Evolutionary conservation across 345 rosid genomes (phyloP).

Genomic region (Aegle marmelos): DNA sequence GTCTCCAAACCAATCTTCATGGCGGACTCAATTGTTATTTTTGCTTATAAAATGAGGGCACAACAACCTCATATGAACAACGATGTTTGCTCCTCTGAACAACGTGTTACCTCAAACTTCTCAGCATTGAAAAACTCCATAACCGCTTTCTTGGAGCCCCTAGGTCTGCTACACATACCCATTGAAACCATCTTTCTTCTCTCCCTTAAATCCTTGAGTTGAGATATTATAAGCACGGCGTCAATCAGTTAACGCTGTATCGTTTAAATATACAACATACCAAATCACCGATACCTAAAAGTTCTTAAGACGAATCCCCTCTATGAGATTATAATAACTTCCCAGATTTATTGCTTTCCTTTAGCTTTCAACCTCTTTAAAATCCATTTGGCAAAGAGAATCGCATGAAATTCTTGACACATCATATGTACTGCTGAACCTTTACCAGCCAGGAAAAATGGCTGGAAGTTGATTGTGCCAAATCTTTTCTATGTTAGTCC

Average conservation of each 20-base stretch:
- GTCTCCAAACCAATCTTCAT: not conserved
- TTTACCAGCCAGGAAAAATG: not conserved
- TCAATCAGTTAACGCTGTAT: not conserved
- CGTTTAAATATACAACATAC: too few species aligned
- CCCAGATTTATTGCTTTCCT: not conserved
- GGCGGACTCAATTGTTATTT: not conserved
- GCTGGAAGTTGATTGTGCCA: slow-evolving; percentile 10
- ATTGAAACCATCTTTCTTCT: not conserved
- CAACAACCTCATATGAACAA: not conserved
- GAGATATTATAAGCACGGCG: not conserved
- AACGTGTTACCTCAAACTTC: too few species aligned
- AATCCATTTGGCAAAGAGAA: not conserved
- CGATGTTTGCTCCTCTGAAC: not conserved
- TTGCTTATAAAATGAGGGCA: not conserved
- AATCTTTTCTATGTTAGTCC: not conserved
- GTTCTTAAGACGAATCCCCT: not conserved
- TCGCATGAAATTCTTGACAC: not conserved
- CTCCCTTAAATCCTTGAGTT: not conserved
- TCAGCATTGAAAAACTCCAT: not conserved
- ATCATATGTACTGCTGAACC: not conserved
- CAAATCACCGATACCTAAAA: too few species aligned
- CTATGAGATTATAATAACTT: not conserved
- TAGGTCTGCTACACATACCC: not conserved
- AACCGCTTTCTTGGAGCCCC: not conserved
- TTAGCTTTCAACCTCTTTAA: not conserved